A percentile compares a stretch with the other conserved stretches of the same genome.
Evolutionary conservation across 2,329 filamentous ascomycete genomes (phyloP).

Genomic region (Xylaria sp.): DNA sequence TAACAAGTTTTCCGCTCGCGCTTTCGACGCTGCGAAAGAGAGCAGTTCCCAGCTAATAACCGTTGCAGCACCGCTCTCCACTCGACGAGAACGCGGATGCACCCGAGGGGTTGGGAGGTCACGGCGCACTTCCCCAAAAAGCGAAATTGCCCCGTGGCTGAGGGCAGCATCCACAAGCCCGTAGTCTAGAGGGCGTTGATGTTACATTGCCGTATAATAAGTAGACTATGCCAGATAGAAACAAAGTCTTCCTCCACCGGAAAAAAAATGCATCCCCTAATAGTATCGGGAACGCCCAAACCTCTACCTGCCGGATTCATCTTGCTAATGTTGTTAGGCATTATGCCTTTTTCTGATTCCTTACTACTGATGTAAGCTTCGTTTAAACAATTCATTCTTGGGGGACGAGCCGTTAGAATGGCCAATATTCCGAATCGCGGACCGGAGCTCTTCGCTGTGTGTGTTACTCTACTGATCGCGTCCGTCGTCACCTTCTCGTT

Average conservation of each 20-base stretch:
- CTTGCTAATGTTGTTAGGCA: too few species aligned
- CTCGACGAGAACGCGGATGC: background rate
- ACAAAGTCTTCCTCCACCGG: background rate
- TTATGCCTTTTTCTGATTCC: background rate
- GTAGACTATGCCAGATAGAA: background rate
- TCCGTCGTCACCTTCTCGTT: constrained; percentile 15
- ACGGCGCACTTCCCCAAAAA: constrained; percentile 7
- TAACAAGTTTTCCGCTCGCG: background rate
- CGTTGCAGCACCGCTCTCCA: background rate
- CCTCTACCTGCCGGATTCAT: background rate
- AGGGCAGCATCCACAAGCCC: background rate
- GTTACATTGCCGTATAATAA: background rate
- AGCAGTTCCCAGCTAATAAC: background rate
- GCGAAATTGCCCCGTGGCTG: background rate
- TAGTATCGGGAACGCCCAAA: background rate
- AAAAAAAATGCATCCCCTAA: constrained; percentile 3
- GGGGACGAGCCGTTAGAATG: constrained; percentile 20
- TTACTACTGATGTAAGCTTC: background rate
- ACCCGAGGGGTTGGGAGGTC: background rate
- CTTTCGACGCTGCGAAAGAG: background rate
- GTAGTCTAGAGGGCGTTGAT: background rate
- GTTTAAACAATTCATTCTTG: constrained; percentile 1
- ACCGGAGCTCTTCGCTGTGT: constrained; percentile 16
- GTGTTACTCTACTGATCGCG: constrained; percentile 9
- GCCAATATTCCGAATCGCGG: constrained; percentile 23